A percentile compares a stretch with the other conserved stretches of the same genome.
Conservation (phyloP, 75 land plant species). For the Cryptomeria japonica region DNA sequence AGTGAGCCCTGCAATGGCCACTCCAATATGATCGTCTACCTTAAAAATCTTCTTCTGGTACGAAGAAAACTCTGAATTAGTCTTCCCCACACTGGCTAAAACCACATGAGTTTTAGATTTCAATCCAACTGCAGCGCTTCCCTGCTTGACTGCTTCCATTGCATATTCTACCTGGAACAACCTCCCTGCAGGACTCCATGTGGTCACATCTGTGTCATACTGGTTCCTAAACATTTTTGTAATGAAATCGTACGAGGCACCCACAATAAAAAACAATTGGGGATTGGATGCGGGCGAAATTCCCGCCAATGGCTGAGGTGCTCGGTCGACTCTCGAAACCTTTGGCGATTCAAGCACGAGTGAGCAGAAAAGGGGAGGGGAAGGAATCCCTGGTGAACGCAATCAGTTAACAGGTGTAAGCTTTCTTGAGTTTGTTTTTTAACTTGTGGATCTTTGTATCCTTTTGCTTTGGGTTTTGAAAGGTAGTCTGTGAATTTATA, state of each 20-base stretch:
- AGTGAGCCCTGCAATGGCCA: constrained; percentile 92
- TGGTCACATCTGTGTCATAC: constrained; percentile 97
- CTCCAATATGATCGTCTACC: constrained; percentile 90
- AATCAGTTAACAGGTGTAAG: no score
- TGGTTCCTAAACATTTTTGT: constrained; percentile 88
- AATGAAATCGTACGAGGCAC: no score
- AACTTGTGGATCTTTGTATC: background rate
- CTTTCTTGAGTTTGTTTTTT: background rate
- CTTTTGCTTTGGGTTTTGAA: background rate
- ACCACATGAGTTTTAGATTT: constrained; percentile 84
- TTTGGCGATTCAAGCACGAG: no score
- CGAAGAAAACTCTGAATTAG: constrained; percentile 88
- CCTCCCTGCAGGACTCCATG: constrained; percentile 97
- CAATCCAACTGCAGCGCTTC: constrained; percentile 92
- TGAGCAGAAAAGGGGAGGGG: no score
- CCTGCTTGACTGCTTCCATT: constrained; percentile 99
- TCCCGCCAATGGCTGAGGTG: no score
- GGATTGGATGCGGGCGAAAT: no score
- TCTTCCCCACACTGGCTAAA: constrained; percentile 83
- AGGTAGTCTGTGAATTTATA: no score
- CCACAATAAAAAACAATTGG: no score
- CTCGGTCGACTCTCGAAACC: no score
- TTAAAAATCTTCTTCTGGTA: constrained; percentile 96
- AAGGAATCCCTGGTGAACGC: no score
- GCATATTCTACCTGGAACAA: constrained; percentile 98